phyloP scores from a whole-genome alignment of 179 eudicot genomes.

The Gypsophila paniculata region DNA sequence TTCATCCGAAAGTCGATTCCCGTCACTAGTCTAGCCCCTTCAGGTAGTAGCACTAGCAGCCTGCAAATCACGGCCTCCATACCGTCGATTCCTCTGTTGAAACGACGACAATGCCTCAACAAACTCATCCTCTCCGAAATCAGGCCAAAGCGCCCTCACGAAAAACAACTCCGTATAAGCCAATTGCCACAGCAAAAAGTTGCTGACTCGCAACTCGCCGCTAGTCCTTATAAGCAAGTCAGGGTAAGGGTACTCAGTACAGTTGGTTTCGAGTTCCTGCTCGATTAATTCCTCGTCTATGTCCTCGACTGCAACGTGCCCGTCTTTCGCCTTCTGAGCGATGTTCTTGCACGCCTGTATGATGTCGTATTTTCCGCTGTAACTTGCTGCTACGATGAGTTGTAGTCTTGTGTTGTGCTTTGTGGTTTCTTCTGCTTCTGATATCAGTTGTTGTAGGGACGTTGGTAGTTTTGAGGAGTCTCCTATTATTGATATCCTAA shows the following conservation, averaged over 20 bases:
- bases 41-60: constrained; percentile 7
- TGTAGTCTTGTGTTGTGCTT: constrained; percentile 37
- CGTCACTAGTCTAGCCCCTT: background rate
- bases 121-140: constrained; percentile 44
- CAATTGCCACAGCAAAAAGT: constrained; percentile 56
- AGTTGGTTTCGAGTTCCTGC: constrained; percentile 43
- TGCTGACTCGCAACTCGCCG: constrained; percentile 51
- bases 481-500: constrained; percentile 41
- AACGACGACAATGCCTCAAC: constrained; percentile 38
- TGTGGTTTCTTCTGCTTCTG: constrained; percentile 36
- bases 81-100: constrained; percentile 46
- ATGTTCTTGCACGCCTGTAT: constrained; percentile 48
- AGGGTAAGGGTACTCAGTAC: constrained; percentile 43
- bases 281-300: constrained; percentile 38
- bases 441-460: constrained; percentile 29
- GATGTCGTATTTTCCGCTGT: constrained; percentile 47
- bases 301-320: constrained; percentile 29
- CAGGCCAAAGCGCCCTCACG: constrained; percentile 35
- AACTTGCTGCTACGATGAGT: constrained; percentile 40
- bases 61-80: constrained; percentile 33
- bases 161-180: constrained; percentile 52
- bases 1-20: background rate
- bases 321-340: constrained; percentile 44
- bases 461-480: constrained; percentile 40
- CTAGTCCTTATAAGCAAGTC: constrained; percentile 51